Percentiles rank a stretch among this genome's conserved stretches.
phyloP scores from a whole-genome alignment of 345 rosid species.

The Gossypium raimondii region DNA sequence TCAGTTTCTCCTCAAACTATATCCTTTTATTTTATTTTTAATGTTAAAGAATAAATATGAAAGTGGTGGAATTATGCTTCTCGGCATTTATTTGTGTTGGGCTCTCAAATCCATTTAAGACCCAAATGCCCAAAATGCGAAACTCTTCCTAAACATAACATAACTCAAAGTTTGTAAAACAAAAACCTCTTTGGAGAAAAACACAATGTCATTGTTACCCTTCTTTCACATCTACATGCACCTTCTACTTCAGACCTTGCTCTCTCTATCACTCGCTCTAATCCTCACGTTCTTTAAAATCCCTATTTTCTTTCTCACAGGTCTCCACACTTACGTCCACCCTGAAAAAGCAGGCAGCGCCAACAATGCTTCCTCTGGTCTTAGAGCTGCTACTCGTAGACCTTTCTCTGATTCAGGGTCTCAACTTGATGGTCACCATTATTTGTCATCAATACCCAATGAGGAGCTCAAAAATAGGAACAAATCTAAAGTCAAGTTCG shows the following conservation, averaged over 20 bases:
- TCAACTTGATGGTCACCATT: slow-evolving; percentile 19
- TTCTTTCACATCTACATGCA: slow-evolving; percentile 45
- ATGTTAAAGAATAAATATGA: too few relatives aligned
- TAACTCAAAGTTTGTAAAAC: neutral
- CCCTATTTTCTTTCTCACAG: slow-evolving; percentile 59
- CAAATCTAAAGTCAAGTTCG: neutral
- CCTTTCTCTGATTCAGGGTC: slow-evolving; percentile 45
- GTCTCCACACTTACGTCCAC: slow-evolving; percentile 78
- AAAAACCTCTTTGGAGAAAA: too few relatives aligned
- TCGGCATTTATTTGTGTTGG: too few relatives aligned
- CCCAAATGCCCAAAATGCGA: neutral
- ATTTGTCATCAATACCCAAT: neutral
- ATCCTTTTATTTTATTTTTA: too few relatives aligned
- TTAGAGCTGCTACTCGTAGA: slow-evolving; percentile 61
- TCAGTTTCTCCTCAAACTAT: too few relatives aligned
- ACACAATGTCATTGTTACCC: slow-evolving; percentile 12
- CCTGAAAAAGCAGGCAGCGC: slow-evolving; percentile 56
- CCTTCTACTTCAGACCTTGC: slow-evolving; percentile 40
- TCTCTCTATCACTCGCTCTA: slow-evolving; percentile 39
- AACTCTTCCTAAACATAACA: too few relatives aligned
- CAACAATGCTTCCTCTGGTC: slow-evolving; percentile 35
- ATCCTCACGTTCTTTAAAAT: slow-evolving; percentile 44
- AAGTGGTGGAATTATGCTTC: too few relatives aligned
- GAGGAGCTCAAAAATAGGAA: neutral
- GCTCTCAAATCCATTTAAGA: neutral